Conservation (phyloP, 371 early-diverging fungal genomes). For the Syncephalastrum monosporum region DNA sequence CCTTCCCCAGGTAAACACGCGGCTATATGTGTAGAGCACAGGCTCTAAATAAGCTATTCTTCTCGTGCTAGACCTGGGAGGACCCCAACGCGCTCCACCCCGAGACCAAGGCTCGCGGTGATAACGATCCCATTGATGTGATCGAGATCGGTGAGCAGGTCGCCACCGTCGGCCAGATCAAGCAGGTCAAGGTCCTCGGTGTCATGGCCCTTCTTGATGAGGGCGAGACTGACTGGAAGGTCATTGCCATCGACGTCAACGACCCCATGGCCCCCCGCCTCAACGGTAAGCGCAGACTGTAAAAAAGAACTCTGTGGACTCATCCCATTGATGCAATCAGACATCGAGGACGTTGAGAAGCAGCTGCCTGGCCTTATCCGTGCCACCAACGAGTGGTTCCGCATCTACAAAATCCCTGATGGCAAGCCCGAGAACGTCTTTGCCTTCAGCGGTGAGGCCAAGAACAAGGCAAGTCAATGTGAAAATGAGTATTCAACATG, state of each 20-base stretch:
- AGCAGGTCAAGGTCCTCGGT: constrained; percentile 95
- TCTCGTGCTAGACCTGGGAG: constrained; percentile 88
- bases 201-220: constrained; percentile 93
- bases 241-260: constrained; percentile 88
- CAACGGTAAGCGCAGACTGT: constrained; percentile 47
- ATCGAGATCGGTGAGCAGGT: constrained; percentile 65
- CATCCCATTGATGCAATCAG: constrained; percentile 21
- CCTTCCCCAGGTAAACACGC: constrained; percentile 62
- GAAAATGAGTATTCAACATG: not conserved
- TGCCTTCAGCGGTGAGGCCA: constrained; percentile 94
- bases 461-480: constrained; percentile 65
- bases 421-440: constrained; percentile 96
- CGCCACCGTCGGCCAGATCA: constrained; percentile 48
- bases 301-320: not conserved
- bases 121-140: constrained; percentile 97
- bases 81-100: constrained; percentile 79
- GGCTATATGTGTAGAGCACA: too few species aligned
- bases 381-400: constrained; percentile 96
- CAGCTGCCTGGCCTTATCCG: constrained; percentile 90
- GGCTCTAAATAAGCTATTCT: not conserved
- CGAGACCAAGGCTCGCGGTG: constrained; percentile 84
- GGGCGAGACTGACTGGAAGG: constrained; percentile 98
- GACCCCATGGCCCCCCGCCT: constrained; percentile 86
- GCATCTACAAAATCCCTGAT: constrained; percentile 97
- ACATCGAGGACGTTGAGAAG: constrained; percentile 94